Percentiles rank a stretch among this genome's conserved stretches.
These are phyloP conservation scores for Pestalotiopsis sp. DNA, from an alignment of 2,329 filamentous ascomycete genomes.

Conservation along the genomic window DNA sequence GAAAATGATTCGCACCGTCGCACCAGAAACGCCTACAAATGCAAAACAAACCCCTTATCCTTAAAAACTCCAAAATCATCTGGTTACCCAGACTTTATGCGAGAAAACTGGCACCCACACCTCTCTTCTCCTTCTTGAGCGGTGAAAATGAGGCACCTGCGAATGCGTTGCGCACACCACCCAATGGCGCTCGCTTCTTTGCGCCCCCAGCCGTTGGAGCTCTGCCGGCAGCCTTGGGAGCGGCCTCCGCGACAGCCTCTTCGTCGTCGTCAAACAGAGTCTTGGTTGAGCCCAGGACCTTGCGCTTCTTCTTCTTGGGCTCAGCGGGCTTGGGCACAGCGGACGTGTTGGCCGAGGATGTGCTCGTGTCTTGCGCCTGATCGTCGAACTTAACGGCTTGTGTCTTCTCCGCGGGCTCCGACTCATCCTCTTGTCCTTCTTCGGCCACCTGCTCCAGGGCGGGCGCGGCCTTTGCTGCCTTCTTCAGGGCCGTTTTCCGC, in stretches of 20 bases:
- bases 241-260: conserved; percentile 46
- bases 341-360: conserved; percentile 27
- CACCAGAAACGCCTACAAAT: conserved; percentile 13
- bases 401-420: conserved; percentile 26
- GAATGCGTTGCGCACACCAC: conserved; percentile 49
- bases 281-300: conserved; percentile 66
- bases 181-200: conserved; percentile 41
- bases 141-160: conserved; percentile 66
- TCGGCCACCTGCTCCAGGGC: conserved; percentile 44
- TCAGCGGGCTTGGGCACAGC: conserved; percentile 32
- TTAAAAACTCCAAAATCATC: conserved; percentile 11
- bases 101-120: conserved; percentile 64
- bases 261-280: conserved; percentile 76
- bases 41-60: conserved; percentile 2
- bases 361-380: conserved; percentile 29
- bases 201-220: conserved; percentile 20
- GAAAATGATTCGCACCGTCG: not conserved
- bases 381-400: conserved; percentile 34
- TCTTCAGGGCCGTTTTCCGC: conserved; percentile 34
- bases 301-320: conserved; percentile 71
- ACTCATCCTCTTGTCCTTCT: conserved; percentile 28
- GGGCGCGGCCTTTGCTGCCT: conserved; percentile 29
- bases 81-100: conserved; percentile 34
- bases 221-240: conserved; percentile 30
- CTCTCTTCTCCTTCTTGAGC: conserved; percentile 70